These are phyloP conservation scores for Verticillium isaacii DNA, from an alignment of 2,329 filamentous ascomycete species.

Conservation along the genomic window DNA sequence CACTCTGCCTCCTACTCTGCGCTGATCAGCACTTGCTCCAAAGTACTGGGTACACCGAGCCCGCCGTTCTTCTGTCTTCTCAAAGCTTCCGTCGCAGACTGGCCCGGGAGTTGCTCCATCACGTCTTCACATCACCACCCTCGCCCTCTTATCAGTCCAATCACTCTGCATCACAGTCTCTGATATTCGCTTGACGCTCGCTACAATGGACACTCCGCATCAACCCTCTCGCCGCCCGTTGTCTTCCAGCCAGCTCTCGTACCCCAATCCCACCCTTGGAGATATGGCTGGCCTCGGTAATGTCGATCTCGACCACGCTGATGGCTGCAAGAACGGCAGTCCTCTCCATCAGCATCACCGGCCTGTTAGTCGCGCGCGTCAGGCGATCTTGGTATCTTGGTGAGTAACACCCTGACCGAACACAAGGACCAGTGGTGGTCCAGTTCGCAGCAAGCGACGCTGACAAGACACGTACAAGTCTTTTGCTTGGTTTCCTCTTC, in stretches of 20 bases:
- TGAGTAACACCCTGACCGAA: constrained; percentile 9
- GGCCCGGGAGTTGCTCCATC: background rate
- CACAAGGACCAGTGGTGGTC: background rate
- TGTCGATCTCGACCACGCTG: background rate
- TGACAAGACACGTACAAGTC: constrained; percentile 6
- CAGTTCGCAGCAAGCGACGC: background rate
- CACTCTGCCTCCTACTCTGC: background rate
- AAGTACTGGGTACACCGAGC: background rate
- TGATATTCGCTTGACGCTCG: background rate
- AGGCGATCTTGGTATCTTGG: constrained; percentile 30
- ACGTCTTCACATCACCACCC: background rate
- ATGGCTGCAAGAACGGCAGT: background rate
- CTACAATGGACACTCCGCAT: constrained; percentile 2
- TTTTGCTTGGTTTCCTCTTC: constrained; percentile 47
- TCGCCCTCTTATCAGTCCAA: background rate
- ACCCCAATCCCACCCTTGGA: constrained; percentile 18
- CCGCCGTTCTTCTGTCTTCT: background rate
- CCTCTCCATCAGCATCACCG: background rate
- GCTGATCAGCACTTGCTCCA: background rate
- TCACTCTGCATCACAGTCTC: background rate
- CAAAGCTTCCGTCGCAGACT: background rate
- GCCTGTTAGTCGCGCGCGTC: constrained; percentile 15
- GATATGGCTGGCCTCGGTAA: constrained; percentile 13
- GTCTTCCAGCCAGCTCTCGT: constrained; percentile 11
- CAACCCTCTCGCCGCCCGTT: constrained; percentile 3